These are phyloP conservation scores for Pythium myriotylum DNA, from an alignment of 352 stramenopile species.

Conservation along the genomic window DNA sequence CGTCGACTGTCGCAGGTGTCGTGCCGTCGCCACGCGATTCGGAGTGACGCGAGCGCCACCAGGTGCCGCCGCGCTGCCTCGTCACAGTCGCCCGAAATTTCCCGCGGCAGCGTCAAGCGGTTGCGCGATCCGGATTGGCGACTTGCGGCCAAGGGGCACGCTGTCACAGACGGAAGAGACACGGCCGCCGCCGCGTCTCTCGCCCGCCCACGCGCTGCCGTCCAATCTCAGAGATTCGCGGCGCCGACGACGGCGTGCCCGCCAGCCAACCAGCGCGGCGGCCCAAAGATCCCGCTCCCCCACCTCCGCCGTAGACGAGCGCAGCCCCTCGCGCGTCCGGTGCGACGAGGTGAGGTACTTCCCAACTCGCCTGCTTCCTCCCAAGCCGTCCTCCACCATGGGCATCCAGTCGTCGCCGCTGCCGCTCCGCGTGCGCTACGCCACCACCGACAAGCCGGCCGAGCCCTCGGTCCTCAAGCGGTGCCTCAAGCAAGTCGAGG, in stretches of 20 bases:
- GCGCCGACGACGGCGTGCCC: neutral
- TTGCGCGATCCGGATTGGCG: constrained; percentile 5
- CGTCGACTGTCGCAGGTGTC: constrained; percentile 23
- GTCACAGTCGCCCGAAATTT: constrained; percentile 23
- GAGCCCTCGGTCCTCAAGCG: constrained; percentile 38
- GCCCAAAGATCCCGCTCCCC: constrained; percentile 9
- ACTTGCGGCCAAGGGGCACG: neutral
- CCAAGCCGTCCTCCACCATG: constrained; percentile 38
- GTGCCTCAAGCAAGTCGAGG: constrained; percentile 39
- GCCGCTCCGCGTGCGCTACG: constrained; percentile 21
- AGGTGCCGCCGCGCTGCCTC: constrained; percentile 15
- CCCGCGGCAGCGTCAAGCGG: neutral
- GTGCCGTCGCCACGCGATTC: constrained; percentile 7
- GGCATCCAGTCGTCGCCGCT: constrained; percentile 38
- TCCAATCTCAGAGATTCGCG: constrained; percentile 31
- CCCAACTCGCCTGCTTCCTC: constrained; percentile 11
- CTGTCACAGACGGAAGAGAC: constrained; percentile 24
- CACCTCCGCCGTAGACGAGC: constrained; percentile 36
- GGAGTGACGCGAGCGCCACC: constrained; percentile 23
- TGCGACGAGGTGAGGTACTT: constrained; percentile 18
- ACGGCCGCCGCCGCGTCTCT: constrained; percentile 2
- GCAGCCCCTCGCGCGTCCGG: constrained; percentile 10
- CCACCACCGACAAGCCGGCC: constrained; percentile 32
- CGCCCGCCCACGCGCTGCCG: constrained; percentile 3
- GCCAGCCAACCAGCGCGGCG: constrained; percentile 19